Percentiles rank a stretch among this genome's conserved stretches.
Conservation (phyloP, 2,329 filamentous ascomycete species). For the Lecanicillium sp. region DNA sequence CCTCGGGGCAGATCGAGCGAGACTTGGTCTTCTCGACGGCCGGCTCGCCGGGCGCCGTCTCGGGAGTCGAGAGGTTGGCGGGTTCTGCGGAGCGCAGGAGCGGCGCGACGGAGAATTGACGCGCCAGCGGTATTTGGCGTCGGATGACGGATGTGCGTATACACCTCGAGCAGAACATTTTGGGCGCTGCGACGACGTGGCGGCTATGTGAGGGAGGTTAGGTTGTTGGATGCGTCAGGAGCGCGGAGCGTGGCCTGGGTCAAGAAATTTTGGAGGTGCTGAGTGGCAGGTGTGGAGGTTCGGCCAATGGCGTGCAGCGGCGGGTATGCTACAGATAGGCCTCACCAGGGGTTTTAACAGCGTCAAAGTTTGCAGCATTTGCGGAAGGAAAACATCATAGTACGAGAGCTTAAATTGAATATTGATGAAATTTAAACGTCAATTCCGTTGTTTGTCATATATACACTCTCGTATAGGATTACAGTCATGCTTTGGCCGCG, state of each 20-base stretch:
- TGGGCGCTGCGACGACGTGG: conserved; percentile 15
- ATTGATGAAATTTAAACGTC: conserved; percentile 8
- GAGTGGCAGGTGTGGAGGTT: not conserved
- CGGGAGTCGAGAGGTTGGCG: conserved; percentile 25
- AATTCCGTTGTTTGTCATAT: conserved; percentile 22
- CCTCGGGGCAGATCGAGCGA: conserved; percentile 52
- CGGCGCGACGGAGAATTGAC: conserved; percentile 33
- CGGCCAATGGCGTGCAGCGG: too few species aligned
- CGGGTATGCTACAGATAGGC: too few species aligned
- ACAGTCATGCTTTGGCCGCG: conserved; percentile 14
- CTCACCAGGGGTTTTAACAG: too few species aligned
- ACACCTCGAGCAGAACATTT: conserved; percentile 39
- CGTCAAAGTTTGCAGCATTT: too few species aligned
- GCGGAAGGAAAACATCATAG: too few species aligned
- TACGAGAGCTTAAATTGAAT: too few species aligned
- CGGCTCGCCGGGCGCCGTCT: conserved; percentile 22
- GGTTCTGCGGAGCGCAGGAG: conserved; percentile 28
- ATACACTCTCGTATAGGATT: conserved; percentile 25
- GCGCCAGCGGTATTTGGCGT: conserved; percentile 21
- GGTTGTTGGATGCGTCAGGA: conserved; percentile 3
- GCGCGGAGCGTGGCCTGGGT: not conserved
- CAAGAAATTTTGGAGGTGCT: conserved; percentile 14
- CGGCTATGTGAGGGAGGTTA: not conserved
- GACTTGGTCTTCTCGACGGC: conserved; percentile 19
- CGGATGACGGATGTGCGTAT: conserved; percentile 33